These are phyloP conservation scores for Xanthoparmelia taractica DNA, from an alignment of 495 filamentous ascomycete species.

Conservation along the genomic window DNA sequence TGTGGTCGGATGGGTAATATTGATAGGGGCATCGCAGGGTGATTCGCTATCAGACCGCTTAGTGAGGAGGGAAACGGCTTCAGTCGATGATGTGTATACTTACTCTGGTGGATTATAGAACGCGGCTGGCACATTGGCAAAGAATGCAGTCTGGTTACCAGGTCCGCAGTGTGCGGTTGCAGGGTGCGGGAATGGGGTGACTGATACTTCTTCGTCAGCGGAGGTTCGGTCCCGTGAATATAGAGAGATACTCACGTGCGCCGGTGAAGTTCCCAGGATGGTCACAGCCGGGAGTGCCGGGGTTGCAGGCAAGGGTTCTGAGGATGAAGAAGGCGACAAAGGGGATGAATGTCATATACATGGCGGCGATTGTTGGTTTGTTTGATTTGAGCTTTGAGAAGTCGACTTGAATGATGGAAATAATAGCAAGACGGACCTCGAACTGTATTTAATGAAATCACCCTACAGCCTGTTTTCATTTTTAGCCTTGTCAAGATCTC, in stretches of 20 bases:
- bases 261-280: constrained; percentile 7
- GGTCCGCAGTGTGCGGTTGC: not conserved
- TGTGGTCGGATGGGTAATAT: constrained; percentile 7
- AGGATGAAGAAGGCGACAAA: not conserved
- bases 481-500: no score
- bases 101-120: constrained; percentile 9
- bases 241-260: not conserved
- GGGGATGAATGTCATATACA: not conserved
- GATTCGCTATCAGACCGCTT: no score
- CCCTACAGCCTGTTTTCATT: no score
- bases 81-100: not conserved
- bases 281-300: not conserved
- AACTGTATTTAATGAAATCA: no score
- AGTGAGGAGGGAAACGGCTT: no score
- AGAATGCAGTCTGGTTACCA: not conserved
- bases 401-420: no score
- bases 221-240: not conserved
- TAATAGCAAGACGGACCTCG: no score
- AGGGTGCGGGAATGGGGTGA: not conserved
- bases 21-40: constrained; percentile 5
- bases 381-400: not conserved
- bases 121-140: not conserved
- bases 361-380: not conserved
- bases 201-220: not conserved
- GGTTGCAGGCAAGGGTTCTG: constrained; percentile 4